These are phyloP conservation scores for Sclerotinia trifoliorum DNA, from an alignment of 2,329 filamentous ascomycete genomes.

Conservation along the genomic window DNA sequence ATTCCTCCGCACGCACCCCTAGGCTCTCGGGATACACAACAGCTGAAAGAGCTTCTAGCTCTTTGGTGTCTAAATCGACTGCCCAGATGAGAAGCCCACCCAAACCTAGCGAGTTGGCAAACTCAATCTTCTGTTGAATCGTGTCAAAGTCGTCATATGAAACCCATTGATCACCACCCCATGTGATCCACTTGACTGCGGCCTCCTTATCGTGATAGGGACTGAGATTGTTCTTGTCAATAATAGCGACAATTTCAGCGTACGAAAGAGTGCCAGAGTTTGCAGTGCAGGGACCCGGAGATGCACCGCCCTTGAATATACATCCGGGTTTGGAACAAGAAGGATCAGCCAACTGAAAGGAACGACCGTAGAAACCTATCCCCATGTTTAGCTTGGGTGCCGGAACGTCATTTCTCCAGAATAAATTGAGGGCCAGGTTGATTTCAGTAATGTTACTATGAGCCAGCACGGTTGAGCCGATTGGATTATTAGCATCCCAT, in stretches of 20 bases:
- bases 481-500: slow-evolving; percentile 28
- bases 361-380: slow-evolving; percentile 47
- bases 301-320: slow-evolving; percentile 29
- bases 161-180: slow-evolving; percentile 20
- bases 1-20: not conserved
- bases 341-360: slow-evolving; percentile 33
- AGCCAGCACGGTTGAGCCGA: slow-evolving; percentile 39
- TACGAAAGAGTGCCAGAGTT: slow-evolving; percentile 35
- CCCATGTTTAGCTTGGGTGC: slow-evolving; percentile 47
- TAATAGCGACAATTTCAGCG: slow-evolving; percentile 41
- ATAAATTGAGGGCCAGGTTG: slow-evolving; percentile 43
- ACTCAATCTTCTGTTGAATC: slow-evolving; percentile 35
- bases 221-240: slow-evolving; percentile 25
- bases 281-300: slow-evolving; percentile 20
- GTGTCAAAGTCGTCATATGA: slow-evolving; percentile 38
- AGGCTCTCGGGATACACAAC: not conserved
- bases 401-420: slow-evolving; percentile 47
- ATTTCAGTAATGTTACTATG: slow-evolving; percentile 53
- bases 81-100: slow-evolving; percentile 38
- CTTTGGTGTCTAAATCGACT: slow-evolving; percentile 18
- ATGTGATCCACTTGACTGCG: slow-evolving; percentile 25
- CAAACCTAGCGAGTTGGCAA: slow-evolving; percentile 32
- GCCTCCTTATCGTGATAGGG: slow-evolving; percentile 32
- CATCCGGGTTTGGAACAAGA: slow-evolving; percentile 33
- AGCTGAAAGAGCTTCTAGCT: not conserved